Percentiles rank a stretch among this genome's conserved stretches.
These are phyloP conservation scores for Rhododendron griersonianum DNA, from an alignment of 148 eudicot species.

Conservation along the genomic window DNA sequence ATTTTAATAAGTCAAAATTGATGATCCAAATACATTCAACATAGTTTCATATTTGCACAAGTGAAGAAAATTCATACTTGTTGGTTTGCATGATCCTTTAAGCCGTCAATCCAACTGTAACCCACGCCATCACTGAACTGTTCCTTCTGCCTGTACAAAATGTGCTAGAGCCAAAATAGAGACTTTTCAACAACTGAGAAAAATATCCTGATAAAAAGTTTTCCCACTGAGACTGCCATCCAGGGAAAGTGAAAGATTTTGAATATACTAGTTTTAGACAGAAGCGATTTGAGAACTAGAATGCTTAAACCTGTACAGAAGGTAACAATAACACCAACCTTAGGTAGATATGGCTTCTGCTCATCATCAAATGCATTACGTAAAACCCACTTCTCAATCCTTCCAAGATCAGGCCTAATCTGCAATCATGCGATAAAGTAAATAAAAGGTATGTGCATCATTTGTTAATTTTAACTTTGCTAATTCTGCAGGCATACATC, in stretches of 20 bases:
- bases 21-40: neutral
- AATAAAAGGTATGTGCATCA: neutral
- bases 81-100: slow-evolving; percentile 84
- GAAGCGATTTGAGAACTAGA: neutral
- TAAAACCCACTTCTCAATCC: slow-evolving; percentile 93
- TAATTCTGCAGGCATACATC: neutral
- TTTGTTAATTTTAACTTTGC: neutral
- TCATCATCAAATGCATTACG: slow-evolving; percentile 95
- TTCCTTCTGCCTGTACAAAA: slow-evolving; percentile 93
- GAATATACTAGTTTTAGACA: neutral
- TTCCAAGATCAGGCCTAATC: slow-evolving; percentile 72
- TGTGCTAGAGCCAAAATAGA: slow-evolving; percentile 49
- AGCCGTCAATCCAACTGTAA: slow-evolving; percentile 97
- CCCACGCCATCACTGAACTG: slow-evolving; percentile 99
- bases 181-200: neutral
- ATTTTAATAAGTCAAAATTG: neutral
- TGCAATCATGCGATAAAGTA: slow-evolving; percentile 21
- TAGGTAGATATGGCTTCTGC: slow-evolving; percentile 73
- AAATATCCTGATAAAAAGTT: neutral
- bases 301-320: neutral
- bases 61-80: slow-evolving; percentile 35
- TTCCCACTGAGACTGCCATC: neutral
- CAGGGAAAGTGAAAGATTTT: neutral
- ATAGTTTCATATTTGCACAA: slow-evolving; percentile 1
- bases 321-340: slow-evolving; percentile 39